These are phyloP conservation scores for Beauveria bassiana DNA, from an alignment of 2,329 filamentous ascomycete species.

Conservation along the genomic window DNA sequence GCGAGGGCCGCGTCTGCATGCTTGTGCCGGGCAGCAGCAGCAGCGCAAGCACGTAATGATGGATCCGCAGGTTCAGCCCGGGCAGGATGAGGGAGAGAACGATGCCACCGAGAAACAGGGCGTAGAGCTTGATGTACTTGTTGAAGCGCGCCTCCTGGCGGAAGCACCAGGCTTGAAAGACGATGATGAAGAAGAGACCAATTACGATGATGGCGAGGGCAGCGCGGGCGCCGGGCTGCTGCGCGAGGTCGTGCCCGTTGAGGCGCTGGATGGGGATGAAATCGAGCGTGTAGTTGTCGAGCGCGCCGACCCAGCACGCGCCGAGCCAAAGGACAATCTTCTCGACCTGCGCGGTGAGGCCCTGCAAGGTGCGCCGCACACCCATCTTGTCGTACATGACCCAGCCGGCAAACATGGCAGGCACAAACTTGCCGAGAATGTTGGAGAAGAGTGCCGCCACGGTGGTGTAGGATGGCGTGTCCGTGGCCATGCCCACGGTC, in stretches of 20 bases:
- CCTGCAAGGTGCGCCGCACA: constrained; percentile 60
- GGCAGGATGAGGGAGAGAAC: constrained; percentile 66
- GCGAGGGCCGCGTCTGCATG: constrained; percentile 75
- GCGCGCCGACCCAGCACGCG: constrained; percentile 78
- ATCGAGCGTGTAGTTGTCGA: constrained; percentile 93
- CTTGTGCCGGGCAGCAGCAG: constrained; percentile 81
- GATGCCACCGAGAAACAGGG: constrained; percentile 57
- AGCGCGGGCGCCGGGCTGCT: constrained; percentile 81
- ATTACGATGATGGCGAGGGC: constrained; percentile 74
- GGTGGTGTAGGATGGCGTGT: constrained; percentile 64
- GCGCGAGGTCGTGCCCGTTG: constrained; percentile 80
- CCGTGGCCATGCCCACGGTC: constrained; percentile 83
- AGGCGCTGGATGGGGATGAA: constrained; percentile 89
- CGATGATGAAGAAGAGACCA: constrained; percentile 57
- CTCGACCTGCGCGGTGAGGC: constrained; percentile 75
- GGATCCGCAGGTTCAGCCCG: constrained; percentile 74
- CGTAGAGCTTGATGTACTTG: constrained; percentile 71
- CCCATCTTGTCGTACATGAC: constrained; percentile 82
- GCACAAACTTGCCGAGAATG: constrained; percentile 73
- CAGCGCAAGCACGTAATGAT: constrained; percentile 89
- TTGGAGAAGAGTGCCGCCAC: constrained; percentile 68
- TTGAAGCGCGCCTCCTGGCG: constrained; percentile 76
- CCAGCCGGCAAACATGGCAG: constrained; percentile 78
- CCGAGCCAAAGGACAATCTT: constrained; percentile 89
- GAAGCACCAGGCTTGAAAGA: constrained; percentile 77